Evolutionary conservation across 345 rosid species (phyloP), one percentile per base, ranked within the genome.

Genomic region (Populus pruinosa): DNA sequence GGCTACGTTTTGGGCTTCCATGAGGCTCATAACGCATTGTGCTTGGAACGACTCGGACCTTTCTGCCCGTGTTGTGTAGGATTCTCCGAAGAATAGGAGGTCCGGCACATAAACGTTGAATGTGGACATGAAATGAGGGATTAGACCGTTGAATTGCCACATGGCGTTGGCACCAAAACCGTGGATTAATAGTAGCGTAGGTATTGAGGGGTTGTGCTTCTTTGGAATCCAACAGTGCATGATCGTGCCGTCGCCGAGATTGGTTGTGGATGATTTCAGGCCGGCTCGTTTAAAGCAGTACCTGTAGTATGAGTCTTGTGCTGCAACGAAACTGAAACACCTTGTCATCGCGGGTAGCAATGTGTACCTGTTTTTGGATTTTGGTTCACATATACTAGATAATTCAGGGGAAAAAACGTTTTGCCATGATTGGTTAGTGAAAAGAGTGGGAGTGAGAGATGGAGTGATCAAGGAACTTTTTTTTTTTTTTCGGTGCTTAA

Each of bases 141-240:
- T 82, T 81, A 92, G 85, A 66, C 80, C 79, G 61, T 75, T 79
- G 91, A 93, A 93, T 79, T 94, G 98, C 98, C 97, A 94, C 98
- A 91, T 90, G 73, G 98, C 97, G 83, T 94, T 92, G 86, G 97
- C 96, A 61, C 98, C 97, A 78, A 93, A 80, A 73, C 98, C 97
- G 81, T 94, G 98, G 82, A 94, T 83, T 41, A 94, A 89, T 56
- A 91, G 74, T 6, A 94, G 85, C 2, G 91, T 82, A 69, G 90
- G 93, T 77, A 85, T 92, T 41, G 81, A 38, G 4, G 78, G 78
- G 69, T 61, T 16, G 83, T 85, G 89, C 25, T 74, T 25, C 59
- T 75, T 87, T 18, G 98, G 97, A 83, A 84, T 77, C 98, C 98
- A 94, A 73, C 92, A 87, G 83, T 94, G 98, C 84, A 92, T 80